Evolutionary conservation across 176 grass and related monocot species (phyloP).

Genomic region (Eleusine coracana): DNA sequence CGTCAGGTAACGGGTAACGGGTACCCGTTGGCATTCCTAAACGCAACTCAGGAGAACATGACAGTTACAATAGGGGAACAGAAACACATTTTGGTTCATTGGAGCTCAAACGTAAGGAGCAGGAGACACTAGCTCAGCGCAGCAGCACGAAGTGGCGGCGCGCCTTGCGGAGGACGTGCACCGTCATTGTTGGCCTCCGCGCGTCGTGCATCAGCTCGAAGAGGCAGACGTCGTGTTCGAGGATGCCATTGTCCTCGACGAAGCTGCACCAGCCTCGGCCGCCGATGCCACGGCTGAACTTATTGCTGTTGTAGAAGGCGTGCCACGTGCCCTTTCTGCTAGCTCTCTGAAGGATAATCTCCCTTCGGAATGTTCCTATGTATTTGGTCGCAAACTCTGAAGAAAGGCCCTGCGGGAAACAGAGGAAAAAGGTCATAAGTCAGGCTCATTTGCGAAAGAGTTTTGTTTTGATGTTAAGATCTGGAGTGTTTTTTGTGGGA

Average conservation of each 20-base stretch:
- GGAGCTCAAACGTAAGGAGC: neutral
- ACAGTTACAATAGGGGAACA: no score
- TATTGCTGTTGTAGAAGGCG: constrained; percentile 1
- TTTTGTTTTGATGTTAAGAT: no score
- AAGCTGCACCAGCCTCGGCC: constrained; percentile 40
- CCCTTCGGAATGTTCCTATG: neutral
- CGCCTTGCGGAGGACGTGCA: constrained; percentile 47
- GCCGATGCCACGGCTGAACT: constrained; percentile 17
- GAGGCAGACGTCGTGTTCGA: constrained; percentile 42
- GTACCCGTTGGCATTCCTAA: no score
- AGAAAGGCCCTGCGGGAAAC: constrained; percentile 7
- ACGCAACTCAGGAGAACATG: no score
- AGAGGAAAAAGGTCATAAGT: neutral
- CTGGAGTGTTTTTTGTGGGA: no score
- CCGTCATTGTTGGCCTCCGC: neutral
- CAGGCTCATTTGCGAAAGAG: no score
- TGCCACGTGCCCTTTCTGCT: constrained; percentile 16
- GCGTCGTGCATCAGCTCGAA: constrained; percentile 28
- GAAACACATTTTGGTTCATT: neutral
- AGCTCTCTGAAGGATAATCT: constrained; percentile 25
- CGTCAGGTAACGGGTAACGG: no score
- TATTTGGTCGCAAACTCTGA: constrained; percentile 31
- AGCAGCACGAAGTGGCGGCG: constrained; percentile 38
- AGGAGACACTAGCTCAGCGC: neutral
- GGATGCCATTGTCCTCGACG: constrained; percentile 26